Evolutionary conservation across 352 stramenopile species (phyloP).

Genomic region (Albugo candida): DNA sequence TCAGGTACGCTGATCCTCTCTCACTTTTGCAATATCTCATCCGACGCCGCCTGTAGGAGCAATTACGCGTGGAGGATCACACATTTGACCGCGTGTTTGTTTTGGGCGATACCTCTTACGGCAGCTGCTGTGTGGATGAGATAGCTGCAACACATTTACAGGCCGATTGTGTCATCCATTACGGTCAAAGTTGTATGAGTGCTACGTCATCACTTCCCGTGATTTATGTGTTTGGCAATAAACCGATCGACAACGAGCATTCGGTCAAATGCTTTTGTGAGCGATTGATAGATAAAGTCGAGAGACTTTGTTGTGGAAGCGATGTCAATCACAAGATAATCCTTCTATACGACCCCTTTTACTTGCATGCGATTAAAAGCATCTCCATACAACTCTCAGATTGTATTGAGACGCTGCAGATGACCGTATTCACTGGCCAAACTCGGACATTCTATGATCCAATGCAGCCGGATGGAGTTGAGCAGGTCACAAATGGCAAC

Average conservation of each 20-base stretch:
- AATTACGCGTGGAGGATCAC: constrained; percentile 15
- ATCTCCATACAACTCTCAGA: constrained; percentile 26
- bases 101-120: constrained; percentile 91
- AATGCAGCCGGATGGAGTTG: constrained; percentile 3
- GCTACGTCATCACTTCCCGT: constrained; percentile 70
- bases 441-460: constrained; percentile 64
- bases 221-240: constrained; percentile 81
- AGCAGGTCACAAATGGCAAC: not conserved
- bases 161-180: constrained; percentile 89
- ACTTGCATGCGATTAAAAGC: constrained; percentile 51
- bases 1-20: constrained; percentile 8
- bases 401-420: constrained; percentile 3
- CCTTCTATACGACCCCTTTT: constrained; percentile 82
- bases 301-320: too few species aligned
- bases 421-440: constrained; percentile 23
- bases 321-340: constrained; percentile 39
- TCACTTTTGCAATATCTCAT: not conserved
- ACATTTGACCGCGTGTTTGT: constrained; percentile 79
- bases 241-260: constrained; percentile 31
- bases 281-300: constrained; percentile 9
- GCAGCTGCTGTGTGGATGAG: constrained; percentile 91
- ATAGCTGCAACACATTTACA: constrained; percentile 86
- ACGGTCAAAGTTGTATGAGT: constrained; percentile 85
- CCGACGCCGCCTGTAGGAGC: not conserved
- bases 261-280: constrained; percentile 24